Conservation (phyloP, 139 green algal species). For the Ulvella scutata region DNA sequence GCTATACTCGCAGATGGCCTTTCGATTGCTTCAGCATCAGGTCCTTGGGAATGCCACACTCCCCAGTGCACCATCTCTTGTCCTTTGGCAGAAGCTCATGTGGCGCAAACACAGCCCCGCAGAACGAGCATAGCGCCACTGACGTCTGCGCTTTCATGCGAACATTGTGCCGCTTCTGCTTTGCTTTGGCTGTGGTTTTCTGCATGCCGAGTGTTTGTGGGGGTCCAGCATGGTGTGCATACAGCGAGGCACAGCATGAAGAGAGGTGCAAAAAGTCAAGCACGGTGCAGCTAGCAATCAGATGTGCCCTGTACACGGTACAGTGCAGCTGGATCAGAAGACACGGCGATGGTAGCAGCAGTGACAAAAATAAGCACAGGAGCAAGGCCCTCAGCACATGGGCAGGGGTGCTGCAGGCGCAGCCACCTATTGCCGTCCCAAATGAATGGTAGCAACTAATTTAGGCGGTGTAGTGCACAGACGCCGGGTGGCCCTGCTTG, state of each 20-base stretch:
- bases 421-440: too few species aligned
- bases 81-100: background rate
- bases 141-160: background rate
- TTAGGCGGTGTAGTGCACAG: too few species aligned
- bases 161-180: background rate
- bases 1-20: background rate
- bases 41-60: background rate
- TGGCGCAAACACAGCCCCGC: background rate
- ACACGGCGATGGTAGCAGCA: too few species aligned
- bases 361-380: too few species aligned
- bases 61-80: slow-evolving; percentile 2
- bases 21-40: background rate
- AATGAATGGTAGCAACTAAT: too few species aligned
- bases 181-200: background rate
- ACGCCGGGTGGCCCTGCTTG: too few species aligned
- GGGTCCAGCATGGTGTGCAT: background rate
- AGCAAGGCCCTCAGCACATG: too few species aligned
- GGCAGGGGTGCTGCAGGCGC: too few species aligned
- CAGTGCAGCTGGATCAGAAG: too few species aligned
- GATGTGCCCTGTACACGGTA: too few species aligned
- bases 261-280: too few species aligned
- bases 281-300: too few species aligned
- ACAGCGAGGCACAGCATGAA: background rate
- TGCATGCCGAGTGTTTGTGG: background rate
- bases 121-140: background rate